Evolutionary conservation across 768 basidiomycete genomes (phyloP), one percentile per base, ranked within the genome.

Genomic region (Clitopilus hobsonii): DNA sequence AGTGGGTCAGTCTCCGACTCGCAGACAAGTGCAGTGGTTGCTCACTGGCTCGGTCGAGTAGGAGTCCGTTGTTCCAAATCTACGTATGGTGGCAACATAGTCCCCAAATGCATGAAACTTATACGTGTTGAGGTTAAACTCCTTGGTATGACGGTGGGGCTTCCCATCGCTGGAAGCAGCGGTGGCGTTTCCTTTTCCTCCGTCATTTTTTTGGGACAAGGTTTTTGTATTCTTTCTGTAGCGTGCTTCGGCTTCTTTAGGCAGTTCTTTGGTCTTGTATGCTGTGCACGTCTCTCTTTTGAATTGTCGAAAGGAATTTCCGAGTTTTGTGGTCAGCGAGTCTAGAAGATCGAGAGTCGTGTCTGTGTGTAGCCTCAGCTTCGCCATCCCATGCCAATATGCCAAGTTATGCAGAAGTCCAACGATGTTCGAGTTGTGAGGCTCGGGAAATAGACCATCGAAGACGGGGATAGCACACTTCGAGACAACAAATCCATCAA

Each of bases 311-410:
- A 74, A 41, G 1, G 54, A 38, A 0, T 54, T 28, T 0, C 74
- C 69, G 4, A 75, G 63, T 1, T 36, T 32, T 0, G 1, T 51
- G 14, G 71, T 75, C 0, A 55, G 49, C 1, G 8, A 6, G 8
- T 67, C 58, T 2, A 74, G 58, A 20, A 62, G n/a, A 0, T 30
- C 18, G 0, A 77, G 53, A 1, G 71, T 70, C 0, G 58, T 28
- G 5, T 71, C 65, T 0, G 70, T 72, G 48, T 76, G 76, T 32
- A 74, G 45, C 0, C 68, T 64, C 0, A 73, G 61, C 55, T 78
- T 78, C 0, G 72, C 73, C 8, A 70, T 61, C 0, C 65, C 67
- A 59, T 77, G 75, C 74, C 74, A 75, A 11, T 63, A 56, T 0
- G 64, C 67, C 13, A 70, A 51, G 2, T 50, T 38, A 50, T 66